phyloP scores from a whole-genome alignment of 2,329 filamentous ascomycete species.

The Colletotrichum sp. region DNA sequence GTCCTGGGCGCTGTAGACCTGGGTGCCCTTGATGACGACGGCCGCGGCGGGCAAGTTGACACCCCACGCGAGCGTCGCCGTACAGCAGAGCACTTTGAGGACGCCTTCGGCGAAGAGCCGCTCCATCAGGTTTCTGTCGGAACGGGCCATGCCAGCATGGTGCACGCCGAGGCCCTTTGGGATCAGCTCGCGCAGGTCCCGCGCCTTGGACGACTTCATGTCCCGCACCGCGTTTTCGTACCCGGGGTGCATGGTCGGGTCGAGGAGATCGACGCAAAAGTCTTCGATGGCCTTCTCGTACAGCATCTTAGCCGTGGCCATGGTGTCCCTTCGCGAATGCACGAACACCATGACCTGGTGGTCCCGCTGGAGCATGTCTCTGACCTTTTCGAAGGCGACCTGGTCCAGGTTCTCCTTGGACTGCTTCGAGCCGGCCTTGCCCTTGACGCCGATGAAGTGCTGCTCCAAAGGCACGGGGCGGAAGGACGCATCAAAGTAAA shows the following conservation, averaged over 20 bases:
- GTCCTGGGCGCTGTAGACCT: conserved; percentile 94
- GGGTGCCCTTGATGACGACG: conserved; percentile 97
- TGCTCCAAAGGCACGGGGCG: conserved; percentile 95
- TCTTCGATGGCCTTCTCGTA: conserved; percentile 87
- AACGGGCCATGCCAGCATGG: conserved; percentile 94
- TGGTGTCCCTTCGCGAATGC: conserved; percentile 93
- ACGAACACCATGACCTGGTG: conserved; percentile 99
- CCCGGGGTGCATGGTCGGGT: conserved; percentile 77
- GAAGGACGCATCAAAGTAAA: conserved; percentile 97
- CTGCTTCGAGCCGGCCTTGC: conserved; percentile 80
- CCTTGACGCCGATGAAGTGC: conserved; percentile 95
- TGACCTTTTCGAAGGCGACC: conserved; percentile 91
- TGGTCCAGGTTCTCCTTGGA: conserved; percentile 89
- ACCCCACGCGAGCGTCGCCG: conserved; percentile 96
- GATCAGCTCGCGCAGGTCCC: conserved; percentile 87
- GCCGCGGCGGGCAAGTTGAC: conserved; percentile 97
- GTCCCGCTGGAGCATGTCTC: conserved; percentile 87
- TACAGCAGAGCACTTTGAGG: conserved; percentile 98
- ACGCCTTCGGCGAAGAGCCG: conserved; percentile 88
- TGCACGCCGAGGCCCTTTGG: conserved; percentile 93
- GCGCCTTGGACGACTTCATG: conserved; percentile 83
- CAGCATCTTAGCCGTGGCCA: conserved; percentile 84
- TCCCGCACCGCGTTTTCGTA: conserved; percentile 84
- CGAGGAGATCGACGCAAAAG: conserved; percentile 80
- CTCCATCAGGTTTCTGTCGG: conserved; percentile 95